Evolutionary conservation across 148 eudicot genomes (phyloP).

Genomic region (Drosera capensis): DNA sequence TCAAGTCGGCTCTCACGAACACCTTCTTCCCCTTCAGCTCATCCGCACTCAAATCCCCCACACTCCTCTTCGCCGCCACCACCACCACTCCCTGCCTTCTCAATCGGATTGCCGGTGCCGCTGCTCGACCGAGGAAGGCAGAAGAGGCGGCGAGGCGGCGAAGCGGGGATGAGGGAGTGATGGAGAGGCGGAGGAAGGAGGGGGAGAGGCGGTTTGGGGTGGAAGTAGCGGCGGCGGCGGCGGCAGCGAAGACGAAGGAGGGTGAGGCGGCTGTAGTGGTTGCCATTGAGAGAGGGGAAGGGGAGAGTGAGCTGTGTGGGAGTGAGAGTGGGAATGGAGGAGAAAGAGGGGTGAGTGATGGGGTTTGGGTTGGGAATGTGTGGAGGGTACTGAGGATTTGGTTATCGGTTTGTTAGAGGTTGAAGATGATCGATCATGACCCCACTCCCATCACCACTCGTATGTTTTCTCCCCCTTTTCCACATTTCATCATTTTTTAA

Average conservation of each 20-base stretch:
- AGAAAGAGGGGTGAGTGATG: not conserved
- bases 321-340: not conserved
- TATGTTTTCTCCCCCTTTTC: too few relatives aligned
- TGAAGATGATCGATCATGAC: conserved; percentile 19
- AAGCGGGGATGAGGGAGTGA: conserved; percentile 27
- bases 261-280: conserved; percentile 47
- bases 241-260: conserved; percentile 33
- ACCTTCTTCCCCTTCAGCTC: conserved; percentile 84
- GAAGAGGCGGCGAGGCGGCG: conserved; percentile 39
- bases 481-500: too few relatives aligned
- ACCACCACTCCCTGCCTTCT: conserved; percentile 36
- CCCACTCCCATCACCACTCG: not conserved
- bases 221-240: conserved; percentile 24
- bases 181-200: conserved; percentile 21
- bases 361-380: not conserved
- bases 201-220: conserved; percentile 25
- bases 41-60: conserved; percentile 40
- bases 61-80: conserved; percentile 78
- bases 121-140: conserved; percentile 33
- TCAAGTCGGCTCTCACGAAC: conserved; percentile 73
- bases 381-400: not conserved
- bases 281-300: conserved; percentile 45
- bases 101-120: conserved; percentile 14
- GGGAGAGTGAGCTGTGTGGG: not conserved
- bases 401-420: conserved; percentile 52